Evolutionary conservation across 352 stramenopile species (phyloP).

Genomic region (Globisporangium alternatum): DNA sequence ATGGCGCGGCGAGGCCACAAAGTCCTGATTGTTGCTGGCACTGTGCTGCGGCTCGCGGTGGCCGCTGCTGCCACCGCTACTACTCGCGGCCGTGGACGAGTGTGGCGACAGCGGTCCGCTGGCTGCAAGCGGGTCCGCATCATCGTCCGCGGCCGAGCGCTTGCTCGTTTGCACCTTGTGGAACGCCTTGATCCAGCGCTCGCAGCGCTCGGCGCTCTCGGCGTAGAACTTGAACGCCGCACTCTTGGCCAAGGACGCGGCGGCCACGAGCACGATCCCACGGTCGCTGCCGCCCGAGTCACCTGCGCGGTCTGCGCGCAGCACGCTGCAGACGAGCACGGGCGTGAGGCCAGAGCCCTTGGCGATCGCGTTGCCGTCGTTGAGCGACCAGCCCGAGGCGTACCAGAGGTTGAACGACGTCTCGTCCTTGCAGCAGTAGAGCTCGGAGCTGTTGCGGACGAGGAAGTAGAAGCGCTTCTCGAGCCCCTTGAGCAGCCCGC

Average conservation of each 20-base stretch:
- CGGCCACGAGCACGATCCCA: slow-evolving; percentile 41
- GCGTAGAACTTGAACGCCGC: slow-evolving; percentile 40
- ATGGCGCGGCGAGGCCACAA: slow-evolving; percentile 19
- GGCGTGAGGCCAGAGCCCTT: slow-evolving; percentile 32
- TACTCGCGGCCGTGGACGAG: slow-evolving; percentile 6
- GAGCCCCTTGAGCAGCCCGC: slow-evolving; percentile 49
- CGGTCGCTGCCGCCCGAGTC: slow-evolving; percentile 30
- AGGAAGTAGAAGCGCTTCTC: slow-evolving; percentile 77
- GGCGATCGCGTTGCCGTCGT: slow-evolving; percentile 21
- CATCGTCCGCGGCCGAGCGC: slow-evolving; percentile 16
- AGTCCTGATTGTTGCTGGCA: neutral
- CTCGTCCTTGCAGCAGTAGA: slow-evolving; percentile 69
- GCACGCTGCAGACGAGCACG: slow-evolving; percentile 41
- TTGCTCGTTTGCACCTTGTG: slow-evolving; percentile 56
- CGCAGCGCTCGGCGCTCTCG: slow-evolving; percentile 36
- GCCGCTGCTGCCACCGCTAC: slow-evolving; percentile 7
- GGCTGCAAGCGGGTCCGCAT: slow-evolving; percentile 13
- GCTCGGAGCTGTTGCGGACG: slow-evolving; percentile 25
- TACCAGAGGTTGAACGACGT: slow-evolving; percentile 60
- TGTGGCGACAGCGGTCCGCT: neutral
- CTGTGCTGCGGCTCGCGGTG: neutral
- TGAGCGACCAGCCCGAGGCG: slow-evolving; percentile 40
- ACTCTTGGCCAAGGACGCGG: slow-evolving; percentile 39
- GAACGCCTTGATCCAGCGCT: slow-evolving; percentile 53
- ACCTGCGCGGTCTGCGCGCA: slow-evolving; percentile 39